Percentiles rank a stretch among this genome's conserved stretches.
Conservation (phyloP, 2,329 filamentous ascomycete species). For the Cordyceps tenuipes region DNA sequence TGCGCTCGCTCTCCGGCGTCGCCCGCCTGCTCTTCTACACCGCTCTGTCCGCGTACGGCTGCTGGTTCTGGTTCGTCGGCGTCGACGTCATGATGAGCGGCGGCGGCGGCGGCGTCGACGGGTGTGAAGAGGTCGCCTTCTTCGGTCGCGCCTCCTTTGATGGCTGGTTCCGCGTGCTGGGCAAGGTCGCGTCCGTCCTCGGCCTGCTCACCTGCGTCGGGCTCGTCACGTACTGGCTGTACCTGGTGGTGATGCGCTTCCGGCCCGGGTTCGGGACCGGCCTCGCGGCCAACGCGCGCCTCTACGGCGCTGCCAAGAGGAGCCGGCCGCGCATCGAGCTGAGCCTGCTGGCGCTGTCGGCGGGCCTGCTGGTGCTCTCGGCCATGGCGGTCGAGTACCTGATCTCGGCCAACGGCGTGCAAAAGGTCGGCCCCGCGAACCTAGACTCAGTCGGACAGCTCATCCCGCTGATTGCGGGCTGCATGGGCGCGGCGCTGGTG, state of each 20-base stretch:
- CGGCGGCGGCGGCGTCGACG: background rate
- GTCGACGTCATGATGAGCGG: conserved; percentile 17
- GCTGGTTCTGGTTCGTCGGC: conserved; percentile 19
- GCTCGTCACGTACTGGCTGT: conserved; percentile 8
- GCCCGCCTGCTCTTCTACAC: conserved; percentile 18
- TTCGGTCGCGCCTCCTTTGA: conserved; percentile 13
- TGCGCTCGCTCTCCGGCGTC: conserved; percentile 16
- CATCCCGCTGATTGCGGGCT: conserved; percentile 19
- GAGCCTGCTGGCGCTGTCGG: conserved; percentile 15
- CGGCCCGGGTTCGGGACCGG: conserved; percentile 12
- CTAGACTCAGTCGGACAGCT: conserved; percentile 17
- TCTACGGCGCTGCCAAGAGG: background rate
- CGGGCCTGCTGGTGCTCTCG: conserved; percentile 16
- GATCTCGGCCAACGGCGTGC: conserved; percentile 14
- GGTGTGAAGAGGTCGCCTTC: conserved; percentile 15
- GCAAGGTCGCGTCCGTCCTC: conserved; percentile 13
- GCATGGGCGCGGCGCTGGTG: conserved; percentile 13
- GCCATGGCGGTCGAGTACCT: conserved; percentile 17
- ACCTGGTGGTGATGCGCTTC: conserved; percentile 10
- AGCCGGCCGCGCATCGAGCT: conserved; percentile 17
- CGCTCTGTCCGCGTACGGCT: conserved; percentile 17
- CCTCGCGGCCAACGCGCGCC: background rate
- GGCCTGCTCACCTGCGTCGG: conserved; percentile 15
- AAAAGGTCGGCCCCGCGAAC: conserved; percentile 10
- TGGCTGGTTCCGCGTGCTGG: conserved; percentile 17